These are phyloP conservation scores for Fennellomyces sp. DNA, from an alignment of 371 early-diverging fungal species.

Conservation along the genomic window DNA sequence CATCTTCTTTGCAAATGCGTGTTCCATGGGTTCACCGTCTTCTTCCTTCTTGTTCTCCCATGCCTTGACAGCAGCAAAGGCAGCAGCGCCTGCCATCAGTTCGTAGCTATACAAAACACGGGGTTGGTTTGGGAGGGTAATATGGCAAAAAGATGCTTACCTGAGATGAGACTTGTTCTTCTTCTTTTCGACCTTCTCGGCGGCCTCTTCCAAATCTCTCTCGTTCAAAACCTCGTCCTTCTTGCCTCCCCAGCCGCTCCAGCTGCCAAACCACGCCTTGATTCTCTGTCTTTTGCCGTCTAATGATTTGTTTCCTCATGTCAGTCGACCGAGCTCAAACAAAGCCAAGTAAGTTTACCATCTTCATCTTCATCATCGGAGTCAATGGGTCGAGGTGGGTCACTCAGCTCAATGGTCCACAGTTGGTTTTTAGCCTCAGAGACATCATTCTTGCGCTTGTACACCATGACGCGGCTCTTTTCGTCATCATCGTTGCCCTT, in stretches of 20 bases:
- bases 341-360: not conserved
- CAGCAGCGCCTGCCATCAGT: constrained; percentile 64
- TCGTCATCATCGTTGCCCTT: constrained; percentile 23
- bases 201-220: constrained; percentile 37
- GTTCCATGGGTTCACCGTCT: constrained; percentile 36
- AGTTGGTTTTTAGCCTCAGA: constrained; percentile 41
- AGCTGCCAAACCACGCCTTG: constrained; percentile 47
- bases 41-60: constrained; percentile 46
- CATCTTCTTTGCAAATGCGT: constrained; percentile 50
- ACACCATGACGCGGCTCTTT: constrained; percentile 39
- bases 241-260: constrained; percentile 41
- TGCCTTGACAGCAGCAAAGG: constrained; percentile 57
- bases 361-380: constrained; percentile 7
- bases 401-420: constrained; percentile 40
- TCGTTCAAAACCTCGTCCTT: constrained; percentile 36
- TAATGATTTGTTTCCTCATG: constrained; percentile 42
- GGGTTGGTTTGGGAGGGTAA: not conserved
- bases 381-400: constrained; percentile 33
- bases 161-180: constrained; percentile 39
- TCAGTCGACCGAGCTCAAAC: constrained; percentile 16
- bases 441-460: constrained; percentile 25
- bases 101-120: constrained; percentile 34
- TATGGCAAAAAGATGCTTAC: constrained; percentile 17
- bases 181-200: constrained; percentile 44
- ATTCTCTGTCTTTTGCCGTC: constrained; percentile 39